Base-by-base conservation (phyloP, 768 basidiomycete species). In the Boletus tylopilopsis region DNA sequence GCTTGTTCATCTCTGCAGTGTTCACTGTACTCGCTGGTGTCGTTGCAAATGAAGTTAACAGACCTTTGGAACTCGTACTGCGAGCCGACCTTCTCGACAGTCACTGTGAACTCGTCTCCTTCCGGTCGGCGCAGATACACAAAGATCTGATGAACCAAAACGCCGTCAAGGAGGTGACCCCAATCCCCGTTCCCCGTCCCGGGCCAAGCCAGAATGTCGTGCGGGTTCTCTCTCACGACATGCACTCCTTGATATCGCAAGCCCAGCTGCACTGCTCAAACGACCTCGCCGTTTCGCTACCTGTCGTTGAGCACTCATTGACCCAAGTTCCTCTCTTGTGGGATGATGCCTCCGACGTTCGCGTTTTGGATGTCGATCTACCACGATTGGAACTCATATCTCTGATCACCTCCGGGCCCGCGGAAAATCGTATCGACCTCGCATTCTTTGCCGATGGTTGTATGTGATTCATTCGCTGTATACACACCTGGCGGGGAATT, bases 391-490 rank as follows among this genome's bases (percentile, higher is more conserved):
- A 84, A 49, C 60, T 87, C 8, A 55, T 73, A 10, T 81, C 82
- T 36, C 71, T 90, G 22, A 70, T 79, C 23, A 68, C 76, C 6
- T 84, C 86, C 27, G 87, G 87, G 0, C 72, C 78, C 8, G 74
- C 80, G 11, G 61, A 63, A 32, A 90, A 90, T 61, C 78, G 88
- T 16, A 78, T 88, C 22, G 81, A 88, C 68, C 68, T 90, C 9
- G 79, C 87, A 11, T 90, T 90, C 68, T 88, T 90, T 64, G 76
- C 80, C 0, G 87, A 90, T 54, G 87, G 88, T 29, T 90, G 87
- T 88, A 64, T 51, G 85, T 73, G 23, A 25, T 23, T 27, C 16
- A 2, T 39, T 32, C 11, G 23, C 24, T 6, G 32, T 16, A 11
- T 35, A 23, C 32, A 5, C 18, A 34, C 27, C 36, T 6, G 29